Conservation (phyloP, 2,329 filamentous ascomycete genomes). For the Rachicladosporium sp. region DNA sequence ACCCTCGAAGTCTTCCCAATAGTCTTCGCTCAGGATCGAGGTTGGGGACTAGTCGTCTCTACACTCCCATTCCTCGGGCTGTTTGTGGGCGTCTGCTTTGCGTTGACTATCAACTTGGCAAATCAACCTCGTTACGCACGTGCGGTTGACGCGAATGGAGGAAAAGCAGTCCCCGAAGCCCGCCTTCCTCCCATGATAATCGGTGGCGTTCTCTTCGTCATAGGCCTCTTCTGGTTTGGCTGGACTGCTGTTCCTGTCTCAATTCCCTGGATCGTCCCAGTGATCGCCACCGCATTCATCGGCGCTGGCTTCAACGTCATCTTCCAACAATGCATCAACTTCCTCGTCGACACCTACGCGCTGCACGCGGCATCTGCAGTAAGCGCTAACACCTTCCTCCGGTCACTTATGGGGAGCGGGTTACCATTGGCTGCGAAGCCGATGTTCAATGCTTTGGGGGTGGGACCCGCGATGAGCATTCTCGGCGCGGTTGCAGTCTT, state of each 20-base stretch:
- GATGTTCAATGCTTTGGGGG: constrained; percentile 30
- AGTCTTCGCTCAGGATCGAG: constrained; percentile 32
- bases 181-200: constrained; percentile 34
- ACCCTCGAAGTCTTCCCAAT: constrained; percentile 37
- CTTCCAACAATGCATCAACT: constrained; percentile 39
- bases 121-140: constrained; percentile 28
- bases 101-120: constrained; percentile 31
- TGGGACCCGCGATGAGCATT: constrained; percentile 31
- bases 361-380: constrained; percentile 37
- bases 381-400: constrained; percentile 38
- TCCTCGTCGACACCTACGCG: constrained; percentile 22
- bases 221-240: constrained; percentile 25
- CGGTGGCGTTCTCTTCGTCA: constrained; percentile 31
- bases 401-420: constrained; percentile 30
- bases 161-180: constrained; percentile 24
- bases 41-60: constrained; percentile 30
- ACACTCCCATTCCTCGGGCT: constrained; percentile 36
- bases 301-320: constrained; percentile 36
- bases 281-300: constrained; percentile 31
- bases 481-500: constrained; percentile 29
- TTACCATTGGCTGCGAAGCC: constrained; percentile 26
- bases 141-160: constrained; percentile 24
- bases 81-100: constrained; percentile 32
- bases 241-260: constrained; percentile 26
- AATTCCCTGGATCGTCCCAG: constrained; percentile 31